Evolutionary conservation across 345 rosid species (phyloP).

Genomic region (Hibiscus syriacus): DNA sequence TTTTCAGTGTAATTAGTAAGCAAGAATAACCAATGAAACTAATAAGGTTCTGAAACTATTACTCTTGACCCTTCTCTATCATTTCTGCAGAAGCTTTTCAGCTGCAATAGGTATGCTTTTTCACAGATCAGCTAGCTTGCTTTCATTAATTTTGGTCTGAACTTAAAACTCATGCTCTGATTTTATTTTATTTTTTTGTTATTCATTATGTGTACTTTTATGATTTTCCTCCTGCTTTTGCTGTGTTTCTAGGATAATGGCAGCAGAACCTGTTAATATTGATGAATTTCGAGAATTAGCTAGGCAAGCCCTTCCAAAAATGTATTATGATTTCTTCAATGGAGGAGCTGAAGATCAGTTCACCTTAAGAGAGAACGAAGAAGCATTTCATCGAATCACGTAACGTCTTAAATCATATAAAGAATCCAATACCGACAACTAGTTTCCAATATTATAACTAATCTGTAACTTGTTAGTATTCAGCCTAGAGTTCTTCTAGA

Average conservation of each 20-base stretch:
- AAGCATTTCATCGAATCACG: constrained; percentile 62
- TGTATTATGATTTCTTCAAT: constrained; percentile 62
- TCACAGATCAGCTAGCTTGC: too few relatives aligned
- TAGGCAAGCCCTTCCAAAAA: constrained; percentile 59
- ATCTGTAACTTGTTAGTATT: constrained; percentile 37
- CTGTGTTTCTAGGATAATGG: constrained; percentile 31
- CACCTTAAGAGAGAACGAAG: constrained; percentile 55
- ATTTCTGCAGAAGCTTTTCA: too few relatives aligned
- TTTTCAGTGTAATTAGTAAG: too few relatives aligned
- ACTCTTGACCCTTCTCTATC: too few relatives aligned
- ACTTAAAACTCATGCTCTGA: too few relatives aligned
- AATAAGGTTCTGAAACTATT: too few relatives aligned
- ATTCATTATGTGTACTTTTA: too few relatives aligned
- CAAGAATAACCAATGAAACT: too few relatives aligned
- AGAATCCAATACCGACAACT: constrained; percentile 13
- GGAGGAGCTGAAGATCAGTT: constrained; percentile 80
- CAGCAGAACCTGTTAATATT: constrained; percentile 53
- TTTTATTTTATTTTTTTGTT: too few relatives aligned
- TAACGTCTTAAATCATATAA: constrained; percentile 13
- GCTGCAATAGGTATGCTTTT: too few relatives aligned
- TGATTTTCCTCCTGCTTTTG: too few relatives aligned
- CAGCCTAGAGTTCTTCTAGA: constrained; percentile 71
- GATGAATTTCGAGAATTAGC: constrained; percentile 73
- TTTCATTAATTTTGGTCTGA: too few relatives aligned
- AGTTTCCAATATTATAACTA: neutral